Conservation (phyloP, 2,329 filamentous ascomycete genomes). For the Coniochaeta ligniaria region DNA sequence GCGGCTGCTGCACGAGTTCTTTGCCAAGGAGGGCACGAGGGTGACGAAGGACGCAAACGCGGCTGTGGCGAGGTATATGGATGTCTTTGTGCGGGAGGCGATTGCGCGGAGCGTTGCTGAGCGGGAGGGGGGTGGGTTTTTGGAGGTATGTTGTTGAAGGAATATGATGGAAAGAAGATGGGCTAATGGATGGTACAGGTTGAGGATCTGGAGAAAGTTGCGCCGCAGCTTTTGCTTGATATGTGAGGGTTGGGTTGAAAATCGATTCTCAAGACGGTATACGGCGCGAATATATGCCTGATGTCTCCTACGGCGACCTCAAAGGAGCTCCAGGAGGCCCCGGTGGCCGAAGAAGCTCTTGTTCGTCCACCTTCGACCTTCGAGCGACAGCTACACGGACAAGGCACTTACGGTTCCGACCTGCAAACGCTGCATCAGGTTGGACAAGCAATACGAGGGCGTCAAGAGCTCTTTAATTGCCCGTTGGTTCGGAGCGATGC, state of each 20-base stretch:
- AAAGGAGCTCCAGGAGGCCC: too few species aligned
- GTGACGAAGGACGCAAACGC: slow-evolving; percentile 72
- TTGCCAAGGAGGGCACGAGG: slow-evolving; percentile 62
- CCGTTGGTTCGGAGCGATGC: too few species aligned
- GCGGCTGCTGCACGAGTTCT: slow-evolving; percentile 71
- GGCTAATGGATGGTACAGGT: slow-evolving; percentile 40
- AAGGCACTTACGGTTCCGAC: too few species aligned
- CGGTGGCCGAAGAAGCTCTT: too few species aligned
- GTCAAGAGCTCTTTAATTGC: too few species aligned
- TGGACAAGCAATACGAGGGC: too few species aligned
- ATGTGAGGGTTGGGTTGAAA: slow-evolving; percentile 43
- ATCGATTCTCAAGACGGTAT: too few species aligned
- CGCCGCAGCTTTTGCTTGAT: slow-evolving; percentile 78
- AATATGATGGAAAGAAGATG: neutral
- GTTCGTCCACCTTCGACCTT: too few species aligned
- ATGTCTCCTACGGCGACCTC: too few species aligned
- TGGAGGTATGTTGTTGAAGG: slow-evolving; percentile 55
- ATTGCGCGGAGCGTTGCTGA: slow-evolving; percentile 72
- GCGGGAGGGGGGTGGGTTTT: slow-evolving; percentile 56
- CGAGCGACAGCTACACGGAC: too few species aligned
- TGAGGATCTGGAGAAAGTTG: slow-evolving; percentile 83
- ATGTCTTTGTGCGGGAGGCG: slow-evolving; percentile 85
- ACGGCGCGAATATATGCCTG: too few species aligned
- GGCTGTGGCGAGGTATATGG: slow-evolving; percentile 76
- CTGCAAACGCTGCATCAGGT: too few species aligned